Evolutionary conservation across 2,329 filamentous ascomycete species (phyloP), one percentile per base, ranked within the genome.

Genomic region (Epichloe scottii): DNA sequence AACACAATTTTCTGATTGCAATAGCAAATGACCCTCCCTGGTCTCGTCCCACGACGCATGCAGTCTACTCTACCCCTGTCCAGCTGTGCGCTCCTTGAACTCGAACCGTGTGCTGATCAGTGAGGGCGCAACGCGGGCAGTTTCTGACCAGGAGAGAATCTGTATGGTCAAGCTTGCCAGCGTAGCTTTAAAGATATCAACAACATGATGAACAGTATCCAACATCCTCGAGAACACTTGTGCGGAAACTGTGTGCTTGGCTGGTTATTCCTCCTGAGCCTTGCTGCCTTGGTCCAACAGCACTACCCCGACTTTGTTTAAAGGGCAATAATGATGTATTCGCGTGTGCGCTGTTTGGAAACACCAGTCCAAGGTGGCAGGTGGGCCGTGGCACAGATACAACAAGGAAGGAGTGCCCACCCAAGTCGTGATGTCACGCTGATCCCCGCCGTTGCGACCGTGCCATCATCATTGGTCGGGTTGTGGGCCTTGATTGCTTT

Each of bases 381-480:
- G 35, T 15, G 12, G 12, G 5, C 5, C 2, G 41, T 43, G 14
- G 41, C 41, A 30, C 21, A 30, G 21, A 33, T 3, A 19, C 19
- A 8, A 26, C 5, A 26, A 26, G 23, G 26, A 46, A 7, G 14
- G 11, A 44, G 23, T 26, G 14, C 12, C 38, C 46, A 42, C 12
- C 26, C 46, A 42, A 44, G 30, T 51, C 49, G 21, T 51, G 19
- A 47, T 51, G 49, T 51, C 49, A 51, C 49, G 5, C 17, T 45
- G 26, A 43, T 40, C 39, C 46, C 37, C 50, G 38, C 38, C 14
- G 8, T 10, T 39, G 50, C 39, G 50, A 51, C 48, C 40, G 30
- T 12, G 14, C 14, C 15, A 10, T 26, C 47, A 42, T 26, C 26
- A 41, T 41, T 33, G 14, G 15, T 37, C 15, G 10, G 6, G 14